phyloP scores from a whole-genome alignment of 208 protist species.

The Entamoeba nuttalli region DNA sequence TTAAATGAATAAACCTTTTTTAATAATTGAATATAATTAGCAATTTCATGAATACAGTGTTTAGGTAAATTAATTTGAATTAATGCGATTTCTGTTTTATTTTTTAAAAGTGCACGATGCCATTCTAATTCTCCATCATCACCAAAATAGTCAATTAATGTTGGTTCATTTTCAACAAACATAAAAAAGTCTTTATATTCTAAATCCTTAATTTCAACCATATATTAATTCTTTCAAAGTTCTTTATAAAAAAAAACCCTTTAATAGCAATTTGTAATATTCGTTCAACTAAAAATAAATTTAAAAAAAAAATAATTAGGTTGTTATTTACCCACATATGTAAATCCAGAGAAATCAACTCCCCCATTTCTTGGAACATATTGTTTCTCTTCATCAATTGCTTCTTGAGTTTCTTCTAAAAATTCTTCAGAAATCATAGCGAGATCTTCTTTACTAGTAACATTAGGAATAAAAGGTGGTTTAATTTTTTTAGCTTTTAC shows the following conservation, averaged over 20 bases:
- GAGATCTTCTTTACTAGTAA: background rate
- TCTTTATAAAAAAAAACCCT: no score
- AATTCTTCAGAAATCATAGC: background rate
- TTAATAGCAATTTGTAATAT: no score
- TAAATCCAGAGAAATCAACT: background rate
- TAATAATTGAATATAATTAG: background rate
- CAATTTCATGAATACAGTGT: background rate
- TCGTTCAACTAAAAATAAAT: no score
- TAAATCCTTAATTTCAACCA: no score
- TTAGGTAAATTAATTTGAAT: background rate
- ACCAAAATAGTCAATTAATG: background rate
- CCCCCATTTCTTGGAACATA: background rate
- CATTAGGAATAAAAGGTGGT: constrained; percentile 42
- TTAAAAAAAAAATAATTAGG: no score
- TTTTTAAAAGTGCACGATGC: background rate
- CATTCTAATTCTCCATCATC: background rate
- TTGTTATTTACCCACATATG: background rate
- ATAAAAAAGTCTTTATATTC: background rate
- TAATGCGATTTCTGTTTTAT: background rate
- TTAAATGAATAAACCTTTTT: no score
- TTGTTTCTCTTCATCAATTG: background rate
- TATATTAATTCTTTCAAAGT: no score
- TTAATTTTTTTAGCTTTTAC: constrained; percentile 26
- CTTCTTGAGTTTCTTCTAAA: background rate
- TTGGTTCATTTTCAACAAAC: background rate